phyloP scores from a whole-genome alignment of 2,329 filamentous ascomycete species.

The Penicillium italicum region DNA sequence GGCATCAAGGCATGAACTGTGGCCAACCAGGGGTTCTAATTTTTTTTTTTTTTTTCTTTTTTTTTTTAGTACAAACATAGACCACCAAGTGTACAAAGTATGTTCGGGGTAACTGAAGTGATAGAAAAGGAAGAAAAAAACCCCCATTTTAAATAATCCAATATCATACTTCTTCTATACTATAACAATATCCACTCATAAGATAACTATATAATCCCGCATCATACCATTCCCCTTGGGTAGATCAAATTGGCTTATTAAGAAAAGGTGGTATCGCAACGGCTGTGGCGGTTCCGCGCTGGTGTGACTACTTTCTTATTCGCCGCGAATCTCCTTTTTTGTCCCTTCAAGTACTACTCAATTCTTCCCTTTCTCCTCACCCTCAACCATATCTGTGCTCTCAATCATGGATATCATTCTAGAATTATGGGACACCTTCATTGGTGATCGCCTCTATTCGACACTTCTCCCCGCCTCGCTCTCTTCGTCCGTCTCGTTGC shows the following conservation, averaged over 20 bases:
- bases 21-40: constrained; percentile 1
- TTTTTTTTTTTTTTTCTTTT: neutral
- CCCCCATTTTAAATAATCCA: neutral
- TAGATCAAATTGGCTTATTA: constrained; percentile 17
- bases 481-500: constrained; percentile 52
- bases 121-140: neutral
- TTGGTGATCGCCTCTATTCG: constrained; percentile 78
- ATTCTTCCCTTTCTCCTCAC: neutral
- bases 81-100: too few species aligned
- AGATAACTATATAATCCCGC: neutral
- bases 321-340: constrained; percentile 11
- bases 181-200: neutral
- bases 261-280: constrained; percentile 13
- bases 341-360: constrained; percentile 5
- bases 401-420: constrained; percentile 82
- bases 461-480: constrained; percentile 60
- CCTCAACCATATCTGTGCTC: neutral
- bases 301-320: constrained; percentile 30
- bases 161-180: neutral
- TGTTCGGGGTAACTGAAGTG: too few species aligned
- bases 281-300: constrained; percentile 33
- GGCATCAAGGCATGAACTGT: neutral
- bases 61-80: neutral
- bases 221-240: constrained; percentile 8
- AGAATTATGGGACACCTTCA: constrained; percentile 75